phyloP scores from a whole-genome alignment of 257 asterid genomes.

The Solanum rostratum region DNA sequence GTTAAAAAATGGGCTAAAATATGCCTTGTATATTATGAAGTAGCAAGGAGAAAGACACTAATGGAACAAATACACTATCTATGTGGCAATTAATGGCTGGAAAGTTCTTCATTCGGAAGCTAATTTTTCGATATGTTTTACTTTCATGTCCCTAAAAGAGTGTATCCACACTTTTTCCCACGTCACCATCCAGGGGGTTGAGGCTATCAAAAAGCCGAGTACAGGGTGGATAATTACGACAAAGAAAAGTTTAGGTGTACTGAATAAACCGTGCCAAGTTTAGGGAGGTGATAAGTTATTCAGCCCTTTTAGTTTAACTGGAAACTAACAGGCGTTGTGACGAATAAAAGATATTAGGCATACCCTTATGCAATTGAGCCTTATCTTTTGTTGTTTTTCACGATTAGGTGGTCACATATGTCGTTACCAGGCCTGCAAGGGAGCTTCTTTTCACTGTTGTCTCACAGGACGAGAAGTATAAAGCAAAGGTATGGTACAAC shows the following conservation, averaged over 20 bases:
- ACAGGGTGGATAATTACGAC: not conserved
- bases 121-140: not conserved
- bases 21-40: not conserved
- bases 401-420: slow-evolving; percentile 73
- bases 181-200: not conserved
- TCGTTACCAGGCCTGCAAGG: slow-evolving; percentile 89
- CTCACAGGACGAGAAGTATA: slow-evolving; percentile 91
- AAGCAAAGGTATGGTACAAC: slow-evolving; percentile 62
- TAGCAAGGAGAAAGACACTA: not conserved
- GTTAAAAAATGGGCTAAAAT: not conserved
- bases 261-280: not conserved
- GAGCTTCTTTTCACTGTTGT: slow-evolving; percentile 93
- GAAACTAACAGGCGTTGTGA: not conserved
- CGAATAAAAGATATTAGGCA: not conserved
- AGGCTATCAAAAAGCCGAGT: not conserved
- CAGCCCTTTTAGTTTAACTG: not conserved
- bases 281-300: not conserved
- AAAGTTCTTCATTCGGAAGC: not conserved
- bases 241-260: not conserved
- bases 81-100: not conserved
- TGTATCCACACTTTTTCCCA: not conserved
- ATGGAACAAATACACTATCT: not conserved
- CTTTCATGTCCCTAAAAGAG: not conserved
- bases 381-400: not conserved
- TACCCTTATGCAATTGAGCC: not conserved